phyloP scores from a whole-genome alignment of 805 yeast genomes.

The Lipomyces yamadae region DNA sequence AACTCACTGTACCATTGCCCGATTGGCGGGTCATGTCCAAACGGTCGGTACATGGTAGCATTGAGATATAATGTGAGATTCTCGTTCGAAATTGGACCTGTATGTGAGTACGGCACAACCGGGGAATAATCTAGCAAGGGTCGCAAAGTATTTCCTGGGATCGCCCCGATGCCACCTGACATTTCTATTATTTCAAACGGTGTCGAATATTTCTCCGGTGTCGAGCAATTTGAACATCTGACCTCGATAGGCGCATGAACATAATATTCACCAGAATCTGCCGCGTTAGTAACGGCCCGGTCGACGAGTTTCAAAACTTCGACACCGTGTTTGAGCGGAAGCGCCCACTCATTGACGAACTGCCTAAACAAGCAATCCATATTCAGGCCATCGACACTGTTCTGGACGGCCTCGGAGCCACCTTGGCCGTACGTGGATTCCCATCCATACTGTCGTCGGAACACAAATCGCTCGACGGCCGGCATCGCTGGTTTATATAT shows the following conservation, averaged over 20 bases:
- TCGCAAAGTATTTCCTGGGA: conserved; percentile 80
- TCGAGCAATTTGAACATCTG: conserved; percentile 80
- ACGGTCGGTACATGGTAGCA: conserved; percentile 97
- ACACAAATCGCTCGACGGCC: conserved; percentile 79
- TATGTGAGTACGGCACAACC: conserved; percentile 55
- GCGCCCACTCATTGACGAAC: conserved; percentile 96
- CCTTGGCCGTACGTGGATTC: conserved; percentile 62
- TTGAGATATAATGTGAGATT: conserved; percentile 86
- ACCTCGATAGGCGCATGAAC: conserved; percentile 97
- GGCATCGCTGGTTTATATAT: conserved; percentile 81
- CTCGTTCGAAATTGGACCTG: conserved; percentile 62
- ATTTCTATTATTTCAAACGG: conserved; percentile 27
- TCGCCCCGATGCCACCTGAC: conserved; percentile 59
- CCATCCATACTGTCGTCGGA: conserved; percentile 79
- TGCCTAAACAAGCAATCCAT: conserved; percentile 96
- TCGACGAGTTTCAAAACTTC: conserved; percentile 53
- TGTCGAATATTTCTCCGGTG: conserved; percentile 37
- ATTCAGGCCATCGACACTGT: conserved; percentile 83
- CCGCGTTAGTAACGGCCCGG: conserved; percentile 65
- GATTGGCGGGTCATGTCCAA: conserved; percentile 71
- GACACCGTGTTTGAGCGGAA: conserved; percentile 61
- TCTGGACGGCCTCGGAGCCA: conserved; percentile 72
- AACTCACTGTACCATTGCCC: conserved; percentile 79
- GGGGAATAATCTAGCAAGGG: conserved; percentile 87
- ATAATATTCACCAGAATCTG: conserved; percentile 63